These are phyloP conservation scores for Pythium aquatile DNA, from an alignment of 352 stramenopile species.

Conservation along the genomic window DNA sequence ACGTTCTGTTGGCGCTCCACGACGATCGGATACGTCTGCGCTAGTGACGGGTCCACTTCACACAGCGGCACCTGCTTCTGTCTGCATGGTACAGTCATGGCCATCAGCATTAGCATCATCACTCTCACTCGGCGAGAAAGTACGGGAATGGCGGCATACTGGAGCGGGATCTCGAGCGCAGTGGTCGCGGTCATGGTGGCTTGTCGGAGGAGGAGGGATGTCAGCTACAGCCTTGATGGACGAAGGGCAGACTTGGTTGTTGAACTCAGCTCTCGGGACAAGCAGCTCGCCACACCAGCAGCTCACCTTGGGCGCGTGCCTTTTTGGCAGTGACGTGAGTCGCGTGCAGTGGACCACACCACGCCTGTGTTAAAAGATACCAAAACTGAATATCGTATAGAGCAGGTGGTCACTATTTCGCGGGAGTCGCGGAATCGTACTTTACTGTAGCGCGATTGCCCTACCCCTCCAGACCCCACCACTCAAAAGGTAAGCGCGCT, in stretches of 20 bases:
- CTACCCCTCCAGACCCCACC: slow-evolving; percentile 12
- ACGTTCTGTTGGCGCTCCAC: slow-evolving; percentile 57
- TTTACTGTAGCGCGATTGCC: neutral
- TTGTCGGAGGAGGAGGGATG: neutral
- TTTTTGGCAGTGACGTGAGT: slow-evolving; percentile 25
- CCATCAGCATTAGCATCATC: neutral
- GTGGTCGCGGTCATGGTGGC: slow-evolving; percentile 16
- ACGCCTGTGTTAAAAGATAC: neutral
- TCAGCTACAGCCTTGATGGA: neutral
- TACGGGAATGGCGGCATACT: slow-evolving; percentile 3
- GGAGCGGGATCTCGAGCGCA: slow-evolving; percentile 24
- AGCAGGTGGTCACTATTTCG: neutral
- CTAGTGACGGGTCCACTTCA: slow-evolving; percentile 46
- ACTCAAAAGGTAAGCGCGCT: slow-evolving; percentile 16
- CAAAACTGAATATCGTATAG: neutral
- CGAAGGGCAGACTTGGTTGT: slow-evolving; percentile 11
- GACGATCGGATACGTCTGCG: slow-evolving; percentile 46
- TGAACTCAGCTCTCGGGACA: slow-evolving; percentile 11
- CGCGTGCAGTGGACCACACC: slow-evolving; percentile 16
- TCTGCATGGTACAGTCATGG: slow-evolving; percentile 28
- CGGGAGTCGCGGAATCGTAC: neutral
- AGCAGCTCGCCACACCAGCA: neutral
- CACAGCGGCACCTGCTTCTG: slow-evolving; percentile 71
- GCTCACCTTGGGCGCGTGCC: slow-evolving; percentile 17
- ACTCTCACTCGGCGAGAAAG: neutral